Evolutionary conservation across 1,284 basidiomycete species (phyloP).

Genomic region (Sparassis latifolia): DNA sequence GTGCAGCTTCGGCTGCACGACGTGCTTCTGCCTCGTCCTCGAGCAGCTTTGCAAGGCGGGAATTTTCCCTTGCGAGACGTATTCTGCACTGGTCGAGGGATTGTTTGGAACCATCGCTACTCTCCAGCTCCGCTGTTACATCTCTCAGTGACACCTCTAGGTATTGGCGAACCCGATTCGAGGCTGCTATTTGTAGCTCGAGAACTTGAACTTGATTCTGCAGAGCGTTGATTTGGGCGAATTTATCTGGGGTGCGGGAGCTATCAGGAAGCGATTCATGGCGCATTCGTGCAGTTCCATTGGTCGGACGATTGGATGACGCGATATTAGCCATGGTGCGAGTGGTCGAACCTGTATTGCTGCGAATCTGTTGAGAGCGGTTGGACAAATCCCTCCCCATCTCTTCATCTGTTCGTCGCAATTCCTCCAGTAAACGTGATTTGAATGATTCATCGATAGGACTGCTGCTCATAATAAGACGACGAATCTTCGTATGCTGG

Average conservation of each 20-base stretch:
- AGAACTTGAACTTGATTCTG: conserved; percentile 62
- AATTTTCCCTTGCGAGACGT: conserved; percentile 55
- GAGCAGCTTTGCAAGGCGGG: conserved; percentile 46
- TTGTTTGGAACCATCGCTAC: conserved; percentile 59
- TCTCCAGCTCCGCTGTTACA: conserved; percentile 58
- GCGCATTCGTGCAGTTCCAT: conserved; percentile 28
- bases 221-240: conserved; percentile 42
- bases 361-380: conserved; percentile 15
- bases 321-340: conserved; percentile 35
- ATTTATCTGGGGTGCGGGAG: conserved; percentile 39
- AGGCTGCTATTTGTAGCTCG: conserved; percentile 66
- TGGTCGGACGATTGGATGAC: conserved; percentile 37
- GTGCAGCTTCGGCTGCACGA: conserved; percentile 49
- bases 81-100: conserved; percentile 54
- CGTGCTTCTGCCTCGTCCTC: conserved; percentile 64
- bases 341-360: conserved; percentile 23
- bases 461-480: conserved; percentile 51
- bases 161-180: conserved; percentile 61
- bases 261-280: conserved; percentile 31
- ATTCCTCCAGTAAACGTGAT: conserved; percentile 59
- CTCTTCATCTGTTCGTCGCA: conserved; percentile 60
- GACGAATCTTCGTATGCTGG: conserved; percentile 65
- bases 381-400: conserved; percentile 50
- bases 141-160: conserved; percentile 57
- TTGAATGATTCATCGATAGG: conserved; percentile 61